Conservation (phyloP, 371 early-diverging fungal species). For the Circinella umbellata region DNA sequence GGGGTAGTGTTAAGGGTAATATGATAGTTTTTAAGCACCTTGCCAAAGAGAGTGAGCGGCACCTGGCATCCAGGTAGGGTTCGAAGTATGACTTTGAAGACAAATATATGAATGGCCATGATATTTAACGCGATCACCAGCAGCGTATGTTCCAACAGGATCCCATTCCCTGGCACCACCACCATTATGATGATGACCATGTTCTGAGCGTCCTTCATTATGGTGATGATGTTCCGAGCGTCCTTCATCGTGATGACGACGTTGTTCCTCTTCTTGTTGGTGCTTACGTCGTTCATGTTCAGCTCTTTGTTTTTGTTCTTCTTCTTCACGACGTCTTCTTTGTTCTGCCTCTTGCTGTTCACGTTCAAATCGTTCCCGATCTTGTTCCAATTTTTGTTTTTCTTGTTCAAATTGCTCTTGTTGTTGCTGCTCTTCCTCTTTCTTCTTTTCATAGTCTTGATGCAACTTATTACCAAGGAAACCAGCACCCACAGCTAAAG, state of each 20-base stretch:
- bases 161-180: slow-evolving; percentile 50
- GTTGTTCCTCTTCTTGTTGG: slow-evolving; percentile 18
- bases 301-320: slow-evolving; percentile 18
- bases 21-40: slow-evolving; percentile 33
- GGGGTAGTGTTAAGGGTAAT: background rate
- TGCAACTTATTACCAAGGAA: slow-evolving; percentile 54
- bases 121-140: slow-evolving; percentile 60
- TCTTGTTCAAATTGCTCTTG: slow-evolving; percentile 41
- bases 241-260: slow-evolving; percentile 15
- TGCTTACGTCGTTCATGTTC: background rate
- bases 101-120: slow-evolving; percentile 54
- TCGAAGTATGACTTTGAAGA: slow-evolving; percentile 58
- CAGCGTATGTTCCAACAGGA: slow-evolving; percentile 55
- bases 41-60: slow-evolving; percentile 63
- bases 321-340: slow-evolving; percentile 12
- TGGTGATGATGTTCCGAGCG: slow-evolving; percentile 7
- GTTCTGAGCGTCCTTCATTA: background rate
- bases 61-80: slow-evolving; percentile 62
- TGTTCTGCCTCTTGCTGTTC: slow-evolving; percentile 30
- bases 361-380: slow-evolving; percentile 25
- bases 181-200: slow-evolving; percentile 9
- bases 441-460: slow-evolving; percentile 44
- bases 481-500: slow-evolving; percentile 55
- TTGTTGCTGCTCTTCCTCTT: slow-evolving; percentile 33
- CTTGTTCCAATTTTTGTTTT: slow-evolving; percentile 32